Percentiles rank a stretch among this genome's conserved stretches.
Evolutionary conservation across 192 early-diverging fungal species (phyloP).

Genomic region (Dispira simplex): DNA sequence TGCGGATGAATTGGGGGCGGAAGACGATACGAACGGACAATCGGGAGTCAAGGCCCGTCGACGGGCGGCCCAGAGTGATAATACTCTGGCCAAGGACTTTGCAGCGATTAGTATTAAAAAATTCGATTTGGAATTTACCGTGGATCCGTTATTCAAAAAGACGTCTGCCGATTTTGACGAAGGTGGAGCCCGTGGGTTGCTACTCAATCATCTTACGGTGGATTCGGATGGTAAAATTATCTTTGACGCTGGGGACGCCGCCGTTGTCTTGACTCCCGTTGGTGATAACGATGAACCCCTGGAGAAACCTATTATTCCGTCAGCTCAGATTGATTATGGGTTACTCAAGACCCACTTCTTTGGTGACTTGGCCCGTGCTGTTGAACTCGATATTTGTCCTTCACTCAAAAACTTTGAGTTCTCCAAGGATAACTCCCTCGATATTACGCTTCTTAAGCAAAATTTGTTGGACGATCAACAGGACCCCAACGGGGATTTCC

Average conservation of each 20-base stretch:
- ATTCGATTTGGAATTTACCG: constrained; percentile 79
- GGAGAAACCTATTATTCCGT: neutral
- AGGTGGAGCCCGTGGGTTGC: constrained; percentile 80
- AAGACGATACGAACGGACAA: constrained; percentile 14
- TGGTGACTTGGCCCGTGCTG: constrained; percentile 22
- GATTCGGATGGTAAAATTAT: constrained; percentile 75
- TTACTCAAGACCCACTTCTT: constrained; percentile 22
- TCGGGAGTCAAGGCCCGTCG: constrained; percentile 13
- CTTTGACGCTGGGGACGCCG: constrained; percentile 85
- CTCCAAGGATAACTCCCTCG: constrained; percentile 35
- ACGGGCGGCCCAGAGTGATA: constrained; percentile 31
- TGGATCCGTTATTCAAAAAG: constrained; percentile 95
- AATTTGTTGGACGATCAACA: constrained; percentile 29
- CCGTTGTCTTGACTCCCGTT: constrained; percentile 18
- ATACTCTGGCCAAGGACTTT: constrained; percentile 74
- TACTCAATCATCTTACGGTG: constrained; percentile 77
- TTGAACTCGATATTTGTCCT: constrained; percentile 43
- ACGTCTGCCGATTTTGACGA: constrained; percentile 98
- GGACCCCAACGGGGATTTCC: constrained; percentile 10
- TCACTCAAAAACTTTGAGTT: constrained; percentile 56
- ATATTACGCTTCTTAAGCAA: constrained; percentile 38
- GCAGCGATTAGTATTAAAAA: constrained; percentile 63
- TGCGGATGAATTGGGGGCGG: constrained; percentile 30
- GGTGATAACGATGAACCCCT: constrained; percentile 11
- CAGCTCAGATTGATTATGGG: constrained; percentile 20